These are phyloP conservation scores for Fusarium piperis DNA, from an alignment of 2,329 filamentous ascomycete species.

Conservation along the genomic window DNA sequence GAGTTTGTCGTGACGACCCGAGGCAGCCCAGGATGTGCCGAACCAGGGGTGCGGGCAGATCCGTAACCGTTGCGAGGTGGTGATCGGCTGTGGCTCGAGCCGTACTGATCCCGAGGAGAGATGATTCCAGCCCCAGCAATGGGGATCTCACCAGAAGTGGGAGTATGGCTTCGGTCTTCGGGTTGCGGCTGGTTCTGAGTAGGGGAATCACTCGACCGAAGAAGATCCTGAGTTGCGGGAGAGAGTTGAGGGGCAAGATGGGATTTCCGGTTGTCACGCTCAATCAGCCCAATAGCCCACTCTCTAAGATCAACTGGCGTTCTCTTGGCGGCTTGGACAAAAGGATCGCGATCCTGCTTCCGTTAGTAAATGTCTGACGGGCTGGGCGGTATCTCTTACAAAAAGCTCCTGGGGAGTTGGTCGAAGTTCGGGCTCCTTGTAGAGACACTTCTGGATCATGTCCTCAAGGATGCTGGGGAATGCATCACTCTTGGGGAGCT, in stretches of 20 bases:
- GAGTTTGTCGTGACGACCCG: slow-evolving; percentile 63
- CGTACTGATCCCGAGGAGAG: slow-evolving; percentile 62
- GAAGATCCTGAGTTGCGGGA: slow-evolving; percentile 79
- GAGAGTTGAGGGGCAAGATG: slow-evolving; percentile 85
- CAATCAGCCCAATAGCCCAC: slow-evolving; percentile 95
- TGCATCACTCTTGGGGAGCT: slow-evolving; percentile 94
- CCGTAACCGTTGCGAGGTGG: slow-evolving; percentile 61
- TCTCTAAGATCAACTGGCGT: slow-evolving; percentile 93
- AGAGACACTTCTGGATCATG: slow-evolving; percentile 95
- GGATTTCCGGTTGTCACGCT: slow-evolving; percentile 93
- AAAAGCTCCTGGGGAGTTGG: slow-evolving; percentile 94
- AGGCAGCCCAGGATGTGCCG: slow-evolving; percentile 61
- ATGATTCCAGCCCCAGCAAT: slow-evolving; percentile 67
- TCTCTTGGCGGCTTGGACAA: slow-evolving; percentile 94
- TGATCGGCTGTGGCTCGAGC: slow-evolving; percentile 58
- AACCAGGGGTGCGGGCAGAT: slow-evolving; percentile 54
- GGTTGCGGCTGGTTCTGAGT: slow-evolving; percentile 53
- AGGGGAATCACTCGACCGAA: slow-evolving; percentile 71
- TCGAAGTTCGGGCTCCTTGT: slow-evolving; percentile 87
- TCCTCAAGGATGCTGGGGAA: slow-evolving; percentile 96
- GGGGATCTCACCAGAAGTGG: slow-evolving; percentile 78
- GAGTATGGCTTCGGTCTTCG: slow-evolving; percentile 63
- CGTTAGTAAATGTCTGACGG: slow-evolving; percentile 20
- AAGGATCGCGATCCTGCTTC: slow-evolving; percentile 84
- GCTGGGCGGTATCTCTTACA: slow-evolving; percentile 63